Base-by-base conservation (phyloP, 2,329 filamentous ascomycete genomes). In the Sarocladium oryzae region DNA sequence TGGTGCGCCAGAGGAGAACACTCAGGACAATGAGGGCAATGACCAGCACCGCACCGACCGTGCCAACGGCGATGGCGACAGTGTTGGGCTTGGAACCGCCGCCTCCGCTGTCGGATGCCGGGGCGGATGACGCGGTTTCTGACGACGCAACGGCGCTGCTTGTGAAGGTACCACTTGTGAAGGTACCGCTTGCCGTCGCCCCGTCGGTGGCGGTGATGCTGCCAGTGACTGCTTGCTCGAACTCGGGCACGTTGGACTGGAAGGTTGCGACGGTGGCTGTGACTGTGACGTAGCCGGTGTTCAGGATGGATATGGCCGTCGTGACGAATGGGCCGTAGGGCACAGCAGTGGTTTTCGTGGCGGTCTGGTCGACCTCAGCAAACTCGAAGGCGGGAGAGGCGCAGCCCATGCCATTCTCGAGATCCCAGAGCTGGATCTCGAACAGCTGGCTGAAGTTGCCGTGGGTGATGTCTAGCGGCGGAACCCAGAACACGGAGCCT, bases 281-380 rank as follows among this genome's bases (percentile, higher is more conserved):
- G n/a, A 48, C 43, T 4, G 43, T 48, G 43, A 48, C 43, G 21
- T 48, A 48, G 24, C 43, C 43, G 26, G 43, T 48, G 43, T 48
- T 26, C 15, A 33, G 20, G 43, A 48, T 48, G 26, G 43, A 48
- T 8, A 48, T 4, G 26, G 43, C 43, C 4, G 43, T 48, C 4
- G 43, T 48, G 43, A 48, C 43, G 43, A 48, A 48, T 32, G 43
- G 43, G 6, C 43, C 43, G 43, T 5, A 33, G 9, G 28, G 28
- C n/a, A 48, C 26, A 3, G 43, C 15, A 23, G 24, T 33, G n/a
- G 16, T 16, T 48, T 48, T n/a, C 5, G 8, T 4, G 3, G 16
- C 18, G 28, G 11, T 13, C n/a, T 6, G 4, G 43, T 33, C 21
- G 43, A 33, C 28, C 26, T 32, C n/a, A 4, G 43, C 43, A 26